phyloP scores from a whole-genome alignment of 2,329 filamentous ascomycete species.

The Fusarium subglutinans region DNA sequence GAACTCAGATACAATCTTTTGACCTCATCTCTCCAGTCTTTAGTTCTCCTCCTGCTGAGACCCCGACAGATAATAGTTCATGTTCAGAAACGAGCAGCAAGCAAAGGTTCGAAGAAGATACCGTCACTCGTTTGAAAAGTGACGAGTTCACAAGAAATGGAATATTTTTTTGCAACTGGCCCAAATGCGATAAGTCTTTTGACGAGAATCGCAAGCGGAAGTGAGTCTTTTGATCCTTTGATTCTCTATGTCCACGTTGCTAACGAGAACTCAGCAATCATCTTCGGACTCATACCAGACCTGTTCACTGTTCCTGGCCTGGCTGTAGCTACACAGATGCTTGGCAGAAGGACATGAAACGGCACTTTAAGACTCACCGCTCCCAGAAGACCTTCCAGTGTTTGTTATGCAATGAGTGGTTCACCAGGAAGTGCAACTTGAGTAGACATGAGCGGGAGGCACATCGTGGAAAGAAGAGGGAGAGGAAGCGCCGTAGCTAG shows the following conservation, averaged over 20 bases:
- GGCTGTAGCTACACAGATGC: constrained; percentile 6
- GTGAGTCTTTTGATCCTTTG: neutral
- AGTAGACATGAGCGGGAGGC: constrained; percentile 10
- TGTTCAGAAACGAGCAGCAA: neutral
- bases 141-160: constrained; percentile 26
- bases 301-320: constrained; percentile 26
- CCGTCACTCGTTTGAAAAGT: constrained; percentile 17
- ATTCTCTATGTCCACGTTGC: neutral
- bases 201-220: constrained; percentile 12
- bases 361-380: constrained; percentile 17
- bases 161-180: constrained; percentile 19
- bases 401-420: neutral
- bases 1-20: neutral
- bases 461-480: constrained; percentile 17
- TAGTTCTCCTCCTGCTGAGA: neutral
- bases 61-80: neutral
- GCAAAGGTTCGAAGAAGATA: constrained; percentile 17
- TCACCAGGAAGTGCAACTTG: constrained; percentile 20
- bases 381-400: constrained; percentile 6
- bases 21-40: neutral
- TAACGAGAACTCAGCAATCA: constrained; percentile 30
- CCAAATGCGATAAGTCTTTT: constrained; percentile 8
- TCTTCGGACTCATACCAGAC: constrained; percentile 29
- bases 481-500: neutral
- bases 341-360: constrained; percentile 27